Percentiles rank a stretch among this genome's conserved stretches.
phyloP scores from a whole-genome alignment of 306 rosid species.

The Castanea mollissima region DNA sequence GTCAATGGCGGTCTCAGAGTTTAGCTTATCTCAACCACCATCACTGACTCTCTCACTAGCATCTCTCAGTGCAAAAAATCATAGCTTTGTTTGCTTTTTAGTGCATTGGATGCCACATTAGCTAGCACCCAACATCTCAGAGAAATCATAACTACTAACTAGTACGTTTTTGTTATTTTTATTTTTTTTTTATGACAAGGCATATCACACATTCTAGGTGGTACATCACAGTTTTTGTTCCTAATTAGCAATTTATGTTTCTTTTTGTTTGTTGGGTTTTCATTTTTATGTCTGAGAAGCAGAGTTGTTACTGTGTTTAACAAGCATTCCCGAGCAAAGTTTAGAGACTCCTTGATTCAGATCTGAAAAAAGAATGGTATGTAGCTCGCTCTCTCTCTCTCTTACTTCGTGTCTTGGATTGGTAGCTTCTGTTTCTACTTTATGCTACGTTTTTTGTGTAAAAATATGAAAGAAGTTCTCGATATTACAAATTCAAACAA shows the following conservation, averaged over 20 bases:
- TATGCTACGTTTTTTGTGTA: background rate
- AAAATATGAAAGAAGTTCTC: constrained; percentile 15
- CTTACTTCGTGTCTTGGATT: background rate
- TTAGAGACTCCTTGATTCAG: constrained; percentile 33
- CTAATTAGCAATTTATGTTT: background rate
- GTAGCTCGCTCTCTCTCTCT: background rate
- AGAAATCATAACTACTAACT: background rate
- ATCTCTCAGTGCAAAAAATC: background rate
- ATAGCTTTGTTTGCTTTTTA: background rate
- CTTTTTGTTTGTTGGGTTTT: background rate
- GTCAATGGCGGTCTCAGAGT: background rate
- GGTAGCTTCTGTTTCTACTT: constrained; percentile 15
- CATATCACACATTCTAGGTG: background rate
- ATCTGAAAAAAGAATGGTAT: constrained; percentile 47
- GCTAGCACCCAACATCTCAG: background rate
- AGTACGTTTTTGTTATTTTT: background rate
- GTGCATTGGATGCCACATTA: constrained; percentile 17
- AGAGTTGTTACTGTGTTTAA: background rate
- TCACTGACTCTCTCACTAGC: constrained; percentile 9
- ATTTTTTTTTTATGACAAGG: too few relatives aligned
- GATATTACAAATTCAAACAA: constrained; percentile 25
- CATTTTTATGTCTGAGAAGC: constrained; percentile 5
- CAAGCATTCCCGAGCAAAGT: constrained; percentile 3
- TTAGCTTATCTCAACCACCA: background rate
- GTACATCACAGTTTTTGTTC: background rate